Base-by-base conservation (phyloP, 768 basidiomycete species). In the Tricholoma bakamatsutake region DNA sequence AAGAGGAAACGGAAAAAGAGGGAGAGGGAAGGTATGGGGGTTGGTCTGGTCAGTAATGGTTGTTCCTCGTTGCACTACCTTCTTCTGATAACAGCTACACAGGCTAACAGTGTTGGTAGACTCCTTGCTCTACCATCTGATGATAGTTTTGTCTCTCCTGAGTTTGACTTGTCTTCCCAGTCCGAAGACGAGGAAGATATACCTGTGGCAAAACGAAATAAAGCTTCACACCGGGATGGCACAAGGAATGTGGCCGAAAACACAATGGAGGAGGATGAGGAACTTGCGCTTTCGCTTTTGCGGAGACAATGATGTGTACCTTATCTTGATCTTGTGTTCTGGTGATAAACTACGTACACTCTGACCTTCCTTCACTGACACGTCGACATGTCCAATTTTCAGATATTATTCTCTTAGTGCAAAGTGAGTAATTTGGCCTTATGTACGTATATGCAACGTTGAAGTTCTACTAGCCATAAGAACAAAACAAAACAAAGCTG, bases 1-100 rank as follows among this genome's bases (percentile, higher is more conserved):
- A 96, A 94, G 73, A 75, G 90, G 65, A 96, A 95, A 72, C 88
- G 92, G 54, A 78, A 80, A 35, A 88, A 91, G 65, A 75, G 70
- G 54, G 46, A 48, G 65, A 75, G 70, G 53, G 46, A 30, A 30
- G n/a, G 15, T 7, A 7, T n/a, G 8, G 46, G 46, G 28, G 17
- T 28, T 4, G 30, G 28, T 2, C 9, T 70, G 56, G 35, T 73
- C 69, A 53, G 61, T 66, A 55, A 6, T 54, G 15, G 33, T 63
- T 48, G 51, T 27, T 50, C 50, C 28, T 24, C 43, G 4, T n/a
- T 45, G 17, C 52, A 27, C 28, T 11, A 21, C 17, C 27, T 5
- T 28, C 10, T 59, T 18, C 58, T 39, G 59, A 57, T 54, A 37
- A 43, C 61, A 59, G 56, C 53, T 59, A 61, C 43, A n/a, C 58